phyloP scores from a whole-genome alignment of 306 rosid genomes.

The Prosopis cineraria region DNA sequence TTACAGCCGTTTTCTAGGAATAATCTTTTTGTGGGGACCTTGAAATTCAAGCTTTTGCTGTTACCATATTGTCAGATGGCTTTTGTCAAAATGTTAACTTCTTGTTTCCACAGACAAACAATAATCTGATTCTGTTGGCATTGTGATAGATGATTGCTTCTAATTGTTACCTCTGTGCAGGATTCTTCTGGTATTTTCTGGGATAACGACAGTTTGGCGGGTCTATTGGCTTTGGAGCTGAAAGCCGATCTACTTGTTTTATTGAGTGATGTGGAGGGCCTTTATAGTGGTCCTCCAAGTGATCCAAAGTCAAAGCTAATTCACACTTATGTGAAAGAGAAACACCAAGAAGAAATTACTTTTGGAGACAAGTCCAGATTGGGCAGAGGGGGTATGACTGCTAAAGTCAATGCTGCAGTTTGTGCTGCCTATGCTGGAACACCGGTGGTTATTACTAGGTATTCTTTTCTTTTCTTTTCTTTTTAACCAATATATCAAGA shows the following conservation, averaged over 20 bases:
- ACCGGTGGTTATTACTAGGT: conserved; percentile 96
- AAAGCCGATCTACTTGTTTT: conserved; percentile 93
- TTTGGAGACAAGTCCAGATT: conserved; percentile 95
- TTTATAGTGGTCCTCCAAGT: conserved; percentile 88
- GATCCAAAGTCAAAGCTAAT: conserved; percentile 87
- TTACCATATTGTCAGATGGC: neutral
- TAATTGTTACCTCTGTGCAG: conserved; percentile 56
- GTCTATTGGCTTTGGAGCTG: conserved; percentile 81
- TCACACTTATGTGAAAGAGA: conserved; percentile 79
- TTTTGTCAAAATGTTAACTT: neutral
- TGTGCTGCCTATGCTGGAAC: conserved; percentile 73
- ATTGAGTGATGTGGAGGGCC: conserved; percentile 96
- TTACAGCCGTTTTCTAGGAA: neutral
- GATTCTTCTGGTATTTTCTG: conserved; percentile 95
- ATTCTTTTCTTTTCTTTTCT: conserved; percentile 22
- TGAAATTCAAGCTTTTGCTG: neutral
- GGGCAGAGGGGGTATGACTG: conserved; percentile 98
- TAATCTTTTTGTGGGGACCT: neutral
- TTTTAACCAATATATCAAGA: neutral
- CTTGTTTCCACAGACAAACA: neutral
- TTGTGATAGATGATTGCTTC: conserved; percentile 24
- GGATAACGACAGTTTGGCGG: conserved; percentile 98
- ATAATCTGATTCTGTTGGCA: conserved; percentile 2
- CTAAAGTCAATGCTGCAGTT: conserved; percentile 92
- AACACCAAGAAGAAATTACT: conserved; percentile 79